Percentiles rank a stretch among this genome's conserved stretches.
Conservation (phyloP, 2,329 filamentous ascomycete genomes). For the Cytospora piceae region DNA sequence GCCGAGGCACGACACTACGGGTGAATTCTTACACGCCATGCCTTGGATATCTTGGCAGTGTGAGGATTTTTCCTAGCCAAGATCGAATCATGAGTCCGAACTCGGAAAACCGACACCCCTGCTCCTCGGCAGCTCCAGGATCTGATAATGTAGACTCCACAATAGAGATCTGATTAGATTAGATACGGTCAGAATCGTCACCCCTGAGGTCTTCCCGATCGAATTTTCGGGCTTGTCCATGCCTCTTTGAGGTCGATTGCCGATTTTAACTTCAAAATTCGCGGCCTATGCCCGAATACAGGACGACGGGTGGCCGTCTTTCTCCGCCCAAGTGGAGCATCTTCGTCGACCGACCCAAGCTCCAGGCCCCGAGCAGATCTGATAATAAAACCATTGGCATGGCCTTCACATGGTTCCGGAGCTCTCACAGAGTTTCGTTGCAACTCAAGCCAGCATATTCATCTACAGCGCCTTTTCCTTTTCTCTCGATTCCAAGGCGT, state of each 20-base stretch:
- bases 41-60: background rate
- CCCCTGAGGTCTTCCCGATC: background rate
- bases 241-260: background rate
- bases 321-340: background rate
- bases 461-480: background rate
- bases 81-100: background rate
- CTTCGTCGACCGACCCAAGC: background rate
- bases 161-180: constrained; percentile 21
- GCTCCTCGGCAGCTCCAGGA: background rate
- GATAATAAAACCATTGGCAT: background rate
- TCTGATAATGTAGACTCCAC: background rate
- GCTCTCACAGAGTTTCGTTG: background rate
- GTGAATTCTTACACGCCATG: background rate
- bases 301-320: background rate
- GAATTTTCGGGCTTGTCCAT: background rate
- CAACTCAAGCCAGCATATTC: background rate
- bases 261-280: background rate
- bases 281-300: background rate
- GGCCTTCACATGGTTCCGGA: background rate
- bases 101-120: background rate
- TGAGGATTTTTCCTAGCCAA: background rate
- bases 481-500: background rate
- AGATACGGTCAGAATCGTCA: background rate
- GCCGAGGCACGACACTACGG: too few species aligned
- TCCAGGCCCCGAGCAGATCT: background rate